phyloP scores from a whole-genome alignment of 352 stramenopile genomes.

The Globisporangium paroecandrum region DNA sequence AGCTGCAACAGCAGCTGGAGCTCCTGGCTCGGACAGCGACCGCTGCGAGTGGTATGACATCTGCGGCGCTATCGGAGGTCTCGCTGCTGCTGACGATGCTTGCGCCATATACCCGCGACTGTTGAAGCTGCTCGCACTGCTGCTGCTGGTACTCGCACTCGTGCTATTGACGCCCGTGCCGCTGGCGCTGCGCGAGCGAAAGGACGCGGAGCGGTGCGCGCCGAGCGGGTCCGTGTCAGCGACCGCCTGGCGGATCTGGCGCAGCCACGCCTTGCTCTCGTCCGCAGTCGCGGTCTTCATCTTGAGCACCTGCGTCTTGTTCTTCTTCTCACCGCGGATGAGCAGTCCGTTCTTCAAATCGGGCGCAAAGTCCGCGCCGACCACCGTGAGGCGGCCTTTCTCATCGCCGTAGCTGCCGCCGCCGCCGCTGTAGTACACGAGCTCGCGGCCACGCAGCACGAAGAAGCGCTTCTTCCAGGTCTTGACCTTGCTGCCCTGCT shows the following conservation, averaged over 20 bases:
- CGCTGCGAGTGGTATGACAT: slow-evolving; percentile 3
- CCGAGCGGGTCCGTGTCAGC: slow-evolving; percentile 4
- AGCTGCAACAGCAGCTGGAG: neutral
- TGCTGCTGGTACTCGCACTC: neutral
- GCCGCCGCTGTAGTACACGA: slow-evolving; percentile 37
- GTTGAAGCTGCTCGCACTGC: slow-evolving; percentile 2
- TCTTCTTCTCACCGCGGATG: slow-evolving; percentile 46
- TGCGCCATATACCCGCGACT: neutral
- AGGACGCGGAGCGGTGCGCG: slow-evolving; percentile 7
- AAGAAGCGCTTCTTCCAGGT: slow-evolving; percentile 58
- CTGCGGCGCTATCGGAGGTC: neutral
- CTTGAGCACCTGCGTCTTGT: slow-evolving; percentile 51
- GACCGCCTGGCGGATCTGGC: slow-evolving; percentile 40
- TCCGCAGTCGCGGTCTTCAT: slow-evolving; percentile 54
- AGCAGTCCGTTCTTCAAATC: slow-evolving; percentile 53
- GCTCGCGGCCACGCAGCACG: slow-evolving; percentile 35
- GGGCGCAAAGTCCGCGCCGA: slow-evolving; percentile 47
- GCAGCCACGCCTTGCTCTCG: slow-evolving; percentile 52
- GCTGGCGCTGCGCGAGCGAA: slow-evolving; percentile 16
- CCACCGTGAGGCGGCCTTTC: slow-evolving; percentile 55
- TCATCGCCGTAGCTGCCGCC: slow-evolving; percentile 46
- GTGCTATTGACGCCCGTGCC: slow-evolving; percentile 8
- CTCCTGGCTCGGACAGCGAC: slow-evolving; percentile 1
- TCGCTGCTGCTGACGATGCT: neutral
- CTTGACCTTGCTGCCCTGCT: slow-evolving; percentile 59